These are phyloP conservation scores for Pezicula radicicola DNA, from an alignment of 2,329 filamentous ascomycete species.

Conservation along the genomic window DNA sequence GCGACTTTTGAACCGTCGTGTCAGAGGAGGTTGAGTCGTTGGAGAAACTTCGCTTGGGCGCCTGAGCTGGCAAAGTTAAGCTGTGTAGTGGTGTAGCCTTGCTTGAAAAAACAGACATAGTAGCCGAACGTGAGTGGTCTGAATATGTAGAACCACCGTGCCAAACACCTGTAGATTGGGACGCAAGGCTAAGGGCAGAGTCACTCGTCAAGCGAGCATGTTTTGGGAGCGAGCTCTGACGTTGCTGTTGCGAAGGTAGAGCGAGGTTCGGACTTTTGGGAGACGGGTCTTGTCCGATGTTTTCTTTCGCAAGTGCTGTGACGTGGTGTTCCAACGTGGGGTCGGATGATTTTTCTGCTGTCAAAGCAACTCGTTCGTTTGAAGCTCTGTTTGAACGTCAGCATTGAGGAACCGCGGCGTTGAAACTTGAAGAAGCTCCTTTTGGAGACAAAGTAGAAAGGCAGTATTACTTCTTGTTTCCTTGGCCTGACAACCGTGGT, in stretches of 20 bases:
- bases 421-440: neutral
- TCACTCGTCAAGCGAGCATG: conserved; percentile 28
- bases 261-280: conserved; percentile 19
- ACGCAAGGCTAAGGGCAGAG: conserved; percentile 21
- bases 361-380: conserved; percentile 21
- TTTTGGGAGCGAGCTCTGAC: conserved; percentile 13
- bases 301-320: conserved; percentile 5
- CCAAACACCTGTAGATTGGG: conserved; percentile 24
- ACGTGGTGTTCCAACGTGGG: conserved; percentile 12
- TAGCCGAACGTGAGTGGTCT: conserved; percentile 21
- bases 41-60: conserved; percentile 17
- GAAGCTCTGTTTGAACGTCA: conserved; percentile 17
- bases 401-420: conserved; percentile 2
- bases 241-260: conserved; percentile 16
- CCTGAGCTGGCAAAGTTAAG: conserved; percentile 15
- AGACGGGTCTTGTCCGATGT: conserved; percentile 8
- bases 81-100: conserved; percentile 28
- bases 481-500: neutral
- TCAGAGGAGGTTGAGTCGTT: conserved; percentile 24
- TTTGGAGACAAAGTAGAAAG: neutral
- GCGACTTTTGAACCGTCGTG: conserved; percentile 22
- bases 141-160: conserved; percentile 23
- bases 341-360: conserved; percentile 11
- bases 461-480: neutral
- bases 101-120: conserved; percentile 31